A percentile compares a stretch with the other conserved stretches of the same genome.
Evolutionary conservation across 192 early-diverging fungal genomes (phyloP).

Genomic region (Gryganskiella cystojenkinii): DNA sequence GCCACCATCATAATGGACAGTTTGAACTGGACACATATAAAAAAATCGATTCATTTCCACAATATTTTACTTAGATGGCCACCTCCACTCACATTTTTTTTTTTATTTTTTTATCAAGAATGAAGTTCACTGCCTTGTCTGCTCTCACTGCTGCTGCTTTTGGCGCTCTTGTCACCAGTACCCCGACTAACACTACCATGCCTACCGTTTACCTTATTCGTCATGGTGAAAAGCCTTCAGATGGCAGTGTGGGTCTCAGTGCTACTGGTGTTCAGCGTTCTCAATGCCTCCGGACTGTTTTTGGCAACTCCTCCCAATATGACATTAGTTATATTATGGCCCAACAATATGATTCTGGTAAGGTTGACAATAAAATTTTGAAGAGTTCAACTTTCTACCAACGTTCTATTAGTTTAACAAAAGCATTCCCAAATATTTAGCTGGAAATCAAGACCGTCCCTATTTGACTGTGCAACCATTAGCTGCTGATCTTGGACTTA

Average conservation of each 20-base stretch:
- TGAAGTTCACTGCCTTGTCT: constrained; percentile 20
- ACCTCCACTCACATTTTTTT: constrained; percentile 15
- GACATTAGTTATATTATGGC: constrained; percentile 33
- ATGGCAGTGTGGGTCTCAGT: constrained; percentile 25
- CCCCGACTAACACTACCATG: constrained; percentile 19
- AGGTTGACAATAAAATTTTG: constrained; percentile 4
- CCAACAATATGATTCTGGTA: constrained; percentile 27
- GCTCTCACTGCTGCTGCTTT: constrained; percentile 15
- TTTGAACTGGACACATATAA: constrained; percentile 6
- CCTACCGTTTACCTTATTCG: constrained; percentile 31
- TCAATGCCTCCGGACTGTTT: constrained; percentile 22
- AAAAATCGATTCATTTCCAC: constrained; percentile 6
- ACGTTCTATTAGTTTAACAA: constrained; percentile 4
- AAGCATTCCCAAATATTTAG: constrained; percentile 20
- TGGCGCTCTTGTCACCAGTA: constrained; percentile 13
- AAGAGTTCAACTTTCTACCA: constrained; percentile 20
- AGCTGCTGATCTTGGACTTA: constrained; percentile 25
- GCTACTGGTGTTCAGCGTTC: constrained; percentile 19
- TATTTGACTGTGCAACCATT: constrained; percentile 25
- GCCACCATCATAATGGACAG: constrained; percentile 4
- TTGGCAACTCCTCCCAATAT: constrained; percentile 18
- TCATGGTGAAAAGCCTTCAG: constrained; percentile 29
- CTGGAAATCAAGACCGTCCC: constrained; percentile 13
- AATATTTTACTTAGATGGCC: constrained; percentile 5
- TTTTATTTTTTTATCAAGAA: constrained; percentile 14